These are phyloP conservation scores for Fraxinus cuspidata DNA, from an alignment of 257 asterid genomes.

Conservation along the genomic window DNA sequence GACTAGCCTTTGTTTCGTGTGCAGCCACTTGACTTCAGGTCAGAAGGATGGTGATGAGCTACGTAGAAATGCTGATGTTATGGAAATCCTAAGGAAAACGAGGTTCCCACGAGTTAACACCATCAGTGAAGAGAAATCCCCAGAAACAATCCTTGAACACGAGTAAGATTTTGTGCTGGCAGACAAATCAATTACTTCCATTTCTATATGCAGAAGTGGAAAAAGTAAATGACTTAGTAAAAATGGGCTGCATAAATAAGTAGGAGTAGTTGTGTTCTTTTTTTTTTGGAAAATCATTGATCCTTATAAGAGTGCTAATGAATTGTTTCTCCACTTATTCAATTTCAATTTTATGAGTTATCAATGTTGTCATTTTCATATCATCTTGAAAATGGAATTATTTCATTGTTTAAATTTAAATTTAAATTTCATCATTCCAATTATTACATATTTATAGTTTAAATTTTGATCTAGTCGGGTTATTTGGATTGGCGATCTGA, in stretches of 20 bases:
- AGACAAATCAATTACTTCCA: not conserved
- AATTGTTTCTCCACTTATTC: not conserved
- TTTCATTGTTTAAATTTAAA: not conserved
- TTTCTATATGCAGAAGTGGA: constrained; percentile 1
- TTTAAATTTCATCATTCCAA: too few relatives aligned
- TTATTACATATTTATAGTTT: constrained; percentile 21
- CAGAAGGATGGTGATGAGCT: constrained; percentile 97
- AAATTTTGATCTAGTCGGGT: constrained; percentile 62
- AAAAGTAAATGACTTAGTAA: not conserved
- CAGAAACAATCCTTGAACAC: constrained; percentile 83
- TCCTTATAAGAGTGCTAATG: not conserved
- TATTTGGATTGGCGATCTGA: constrained; percentile 96
- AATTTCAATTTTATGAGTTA: not conserved
- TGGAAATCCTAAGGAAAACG: constrained; percentile 89
- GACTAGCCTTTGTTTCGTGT: constrained; percentile 96
- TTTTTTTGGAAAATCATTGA: not conserved
- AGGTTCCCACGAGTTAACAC: constrained; percentile 86
- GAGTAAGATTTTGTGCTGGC: constrained; percentile 57
- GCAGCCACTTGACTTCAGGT: constrained; percentile 96
- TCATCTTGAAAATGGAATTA: constrained; percentile 2
- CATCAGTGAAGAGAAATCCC: constrained; percentile 74
- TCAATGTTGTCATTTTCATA: not conserved
- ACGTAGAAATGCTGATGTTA: constrained; percentile 87
- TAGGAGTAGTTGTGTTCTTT: not conserved
- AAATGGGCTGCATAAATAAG: not conserved